Evolutionary conservation across 345 rosid species (phyloP).

Genomic region (Isatis tinctoria): DNA sequence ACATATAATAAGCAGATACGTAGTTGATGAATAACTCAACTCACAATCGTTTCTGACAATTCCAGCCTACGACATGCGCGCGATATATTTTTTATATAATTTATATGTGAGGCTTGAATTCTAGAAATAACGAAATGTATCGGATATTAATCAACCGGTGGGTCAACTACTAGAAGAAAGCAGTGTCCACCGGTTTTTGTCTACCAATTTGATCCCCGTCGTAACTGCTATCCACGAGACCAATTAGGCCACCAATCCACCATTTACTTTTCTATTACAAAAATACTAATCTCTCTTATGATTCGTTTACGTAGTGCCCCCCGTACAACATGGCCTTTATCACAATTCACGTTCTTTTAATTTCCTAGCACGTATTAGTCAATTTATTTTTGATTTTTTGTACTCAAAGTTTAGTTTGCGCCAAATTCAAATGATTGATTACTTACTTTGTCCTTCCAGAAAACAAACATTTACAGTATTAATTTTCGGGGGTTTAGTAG

Average conservation of each 20-base stretch:
- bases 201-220: not conserved
- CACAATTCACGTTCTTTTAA: slow-evolving; percentile 15
- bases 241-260: slow-evolving; percentile 17
- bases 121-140: not conserved
- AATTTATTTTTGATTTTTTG: not conserved
- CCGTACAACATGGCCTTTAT: slow-evolving; percentile 24
- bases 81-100: not conserved
- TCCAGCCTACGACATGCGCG: not conserved
- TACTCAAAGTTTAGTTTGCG: not conserved
- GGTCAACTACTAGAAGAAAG: slow-evolving; percentile 29
- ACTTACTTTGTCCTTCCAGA: not conserved
- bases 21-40: not conserved
- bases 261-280: not conserved
- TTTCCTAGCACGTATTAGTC: not conserved
- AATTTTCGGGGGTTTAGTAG: not conserved
- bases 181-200: slow-evolving; percentile 19
- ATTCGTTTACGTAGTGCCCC: slow-evolving; percentile 23
- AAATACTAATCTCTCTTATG: slow-evolving; percentile 7
- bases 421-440: slow-evolving; percentile 2
- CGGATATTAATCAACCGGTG: slow-evolving; percentile 1
- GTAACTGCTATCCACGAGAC: slow-evolving; percentile 26
- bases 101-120: not conserved
- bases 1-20: no score
- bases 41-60: not conserved
- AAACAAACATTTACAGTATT: not conserved